Percentiles rank a stretch among this genome's conserved stretches.
Evolutionary conservation across 2,329 filamentous ascomycete species (phyloP).

Genomic region (Colletotrichum sidae): DNA sequence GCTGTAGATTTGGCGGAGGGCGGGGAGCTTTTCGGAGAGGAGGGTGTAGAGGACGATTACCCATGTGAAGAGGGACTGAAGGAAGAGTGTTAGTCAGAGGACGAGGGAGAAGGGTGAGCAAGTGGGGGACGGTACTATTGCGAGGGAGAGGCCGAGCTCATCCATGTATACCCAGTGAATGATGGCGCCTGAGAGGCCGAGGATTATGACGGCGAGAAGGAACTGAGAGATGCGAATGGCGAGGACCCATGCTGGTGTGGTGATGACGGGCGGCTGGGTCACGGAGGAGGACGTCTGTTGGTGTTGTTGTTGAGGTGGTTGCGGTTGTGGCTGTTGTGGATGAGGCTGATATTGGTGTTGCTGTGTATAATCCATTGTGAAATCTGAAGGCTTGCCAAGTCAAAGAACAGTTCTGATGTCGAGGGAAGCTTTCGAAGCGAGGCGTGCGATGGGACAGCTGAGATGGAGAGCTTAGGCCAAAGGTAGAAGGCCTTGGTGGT

Average conservation of each 20-base stretch:
- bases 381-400: background rate
- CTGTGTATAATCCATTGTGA: constrained; percentile 17
- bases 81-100: background rate
- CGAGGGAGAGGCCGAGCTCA: constrained; percentile 53
- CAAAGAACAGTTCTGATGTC: no score
- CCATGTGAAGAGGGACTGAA: constrained; percentile 59
- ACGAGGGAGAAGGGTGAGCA: background rate
- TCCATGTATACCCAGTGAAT: constrained; percentile 55
- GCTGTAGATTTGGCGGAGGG: constrained; percentile 53
- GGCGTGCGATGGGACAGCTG: no score
- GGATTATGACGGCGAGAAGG: constrained; percentile 54
- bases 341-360: constrained; percentile 8
- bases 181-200: constrained; percentile 55
- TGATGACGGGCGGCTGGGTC: constrained; percentile 45
- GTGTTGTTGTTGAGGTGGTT: constrained; percentile 5
- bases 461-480: no score
- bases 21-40: constrained; percentile 52
- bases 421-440: no score
- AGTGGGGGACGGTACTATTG: constrained; percentile 49
- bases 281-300: constrained; percentile 1
- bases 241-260: constrained; percentile 57
- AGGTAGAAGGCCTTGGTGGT: no score
- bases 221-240: constrained; percentile 54
- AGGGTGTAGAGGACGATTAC: constrained; percentile 55
- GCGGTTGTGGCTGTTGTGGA: constrained; percentile 2